Conservation (phyloP, 2,329 filamentous ascomycete species). For the Fusarium sp. region DNA sequence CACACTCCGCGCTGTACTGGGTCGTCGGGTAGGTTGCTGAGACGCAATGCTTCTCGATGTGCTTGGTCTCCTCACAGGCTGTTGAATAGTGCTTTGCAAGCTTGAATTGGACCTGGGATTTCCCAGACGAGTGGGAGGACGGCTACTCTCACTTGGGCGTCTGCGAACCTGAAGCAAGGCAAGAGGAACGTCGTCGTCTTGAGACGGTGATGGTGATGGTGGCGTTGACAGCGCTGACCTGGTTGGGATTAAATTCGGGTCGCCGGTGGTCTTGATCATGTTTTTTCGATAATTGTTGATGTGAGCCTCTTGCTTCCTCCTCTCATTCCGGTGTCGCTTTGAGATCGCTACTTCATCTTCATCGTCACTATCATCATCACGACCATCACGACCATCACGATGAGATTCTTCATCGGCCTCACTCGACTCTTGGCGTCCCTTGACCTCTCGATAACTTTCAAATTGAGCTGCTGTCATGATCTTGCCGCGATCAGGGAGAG, state of each 20-base stretch:
- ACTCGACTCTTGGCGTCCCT: constrained; percentile 11
- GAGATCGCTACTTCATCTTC: constrained; percentile 8
- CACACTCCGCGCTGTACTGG: constrained; percentile 25
- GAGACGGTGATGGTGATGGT: neutral
- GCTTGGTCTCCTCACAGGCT: neutral
- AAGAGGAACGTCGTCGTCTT: constrained; percentile 31
- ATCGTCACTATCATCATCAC: constrained; percentile 26
- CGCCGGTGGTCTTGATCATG: constrained; percentile 33
- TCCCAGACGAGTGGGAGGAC: constrained; percentile 5
- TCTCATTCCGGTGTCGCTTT: constrained; percentile 16
- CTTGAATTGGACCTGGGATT: constrained; percentile 30
- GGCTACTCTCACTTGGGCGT: neutral
- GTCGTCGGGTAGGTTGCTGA: constrained; percentile 26
- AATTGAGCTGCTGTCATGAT: constrained; percentile 30
- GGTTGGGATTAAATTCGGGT: constrained; percentile 1
- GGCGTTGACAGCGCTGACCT: neutral
- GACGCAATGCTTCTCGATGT: neutral
- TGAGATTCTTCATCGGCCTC: neutral
- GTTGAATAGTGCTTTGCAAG: constrained; percentile 18
- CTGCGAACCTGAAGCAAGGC: constrained; percentile 22
- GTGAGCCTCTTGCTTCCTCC: constrained; percentile 29
- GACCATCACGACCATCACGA: constrained; percentile 20
- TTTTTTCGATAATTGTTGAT: constrained; percentile 30
- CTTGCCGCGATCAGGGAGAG: neutral
- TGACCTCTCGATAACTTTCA: constrained; percentile 19